These are phyloP conservation scores for Tetraselmis chui DNA, from an alignment of 139 green algal species.

Conservation along the genomic window DNA sequence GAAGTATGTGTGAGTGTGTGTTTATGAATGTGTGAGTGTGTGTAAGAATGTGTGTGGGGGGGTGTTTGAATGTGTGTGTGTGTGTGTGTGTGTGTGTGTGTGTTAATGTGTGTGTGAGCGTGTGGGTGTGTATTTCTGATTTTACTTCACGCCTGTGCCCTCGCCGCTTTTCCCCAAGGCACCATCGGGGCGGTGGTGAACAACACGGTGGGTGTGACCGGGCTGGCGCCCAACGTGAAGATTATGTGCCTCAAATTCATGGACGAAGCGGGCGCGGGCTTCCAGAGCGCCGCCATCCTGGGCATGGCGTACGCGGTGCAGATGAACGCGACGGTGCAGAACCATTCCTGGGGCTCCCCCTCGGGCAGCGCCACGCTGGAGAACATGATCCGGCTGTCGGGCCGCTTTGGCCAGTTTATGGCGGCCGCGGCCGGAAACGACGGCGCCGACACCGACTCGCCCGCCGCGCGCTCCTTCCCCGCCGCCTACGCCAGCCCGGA, in stretches of 20 bases:
- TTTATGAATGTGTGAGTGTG: no score
- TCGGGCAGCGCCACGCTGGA: neutral
- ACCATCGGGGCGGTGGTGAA: neutral
- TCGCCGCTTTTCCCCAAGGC: no score
- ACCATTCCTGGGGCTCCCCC: neutral
- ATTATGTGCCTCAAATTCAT: neutral
- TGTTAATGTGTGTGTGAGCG: no score
- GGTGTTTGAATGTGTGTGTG: no score
- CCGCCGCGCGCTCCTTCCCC: neutral
- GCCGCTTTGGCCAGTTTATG: neutral
- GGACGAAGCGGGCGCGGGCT: neutral
- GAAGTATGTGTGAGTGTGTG: no score
- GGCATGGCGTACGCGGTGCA: neutral
- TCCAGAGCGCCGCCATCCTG: neutral
- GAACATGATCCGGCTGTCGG: neutral
- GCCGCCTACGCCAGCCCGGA: neutral
- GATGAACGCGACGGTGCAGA: neutral
- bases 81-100: no score
- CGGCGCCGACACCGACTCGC: neutral
- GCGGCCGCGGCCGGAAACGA: neutral
- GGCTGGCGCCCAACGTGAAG: neutral
- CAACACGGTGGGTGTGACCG: neutral
- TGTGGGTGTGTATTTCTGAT: no score
- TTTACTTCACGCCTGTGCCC: no score
- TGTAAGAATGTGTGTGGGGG: no score